These are phyloP conservation scores for Alternaria conjuncta DNA, from an alignment of 2,329 filamentous ascomycete species.

Conservation along the genomic window DNA sequence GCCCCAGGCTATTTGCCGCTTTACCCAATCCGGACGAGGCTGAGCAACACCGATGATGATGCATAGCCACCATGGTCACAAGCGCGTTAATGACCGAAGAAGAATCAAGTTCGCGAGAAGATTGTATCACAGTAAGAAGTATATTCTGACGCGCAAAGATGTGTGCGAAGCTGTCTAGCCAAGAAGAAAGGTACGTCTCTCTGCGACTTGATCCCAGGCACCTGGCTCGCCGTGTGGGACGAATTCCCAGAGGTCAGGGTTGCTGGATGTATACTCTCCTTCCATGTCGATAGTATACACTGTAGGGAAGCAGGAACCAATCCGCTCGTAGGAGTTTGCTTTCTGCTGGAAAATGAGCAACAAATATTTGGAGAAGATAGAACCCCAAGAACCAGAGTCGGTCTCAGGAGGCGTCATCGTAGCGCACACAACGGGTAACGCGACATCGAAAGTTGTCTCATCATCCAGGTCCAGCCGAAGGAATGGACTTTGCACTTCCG, in stretches of 20 bases:
- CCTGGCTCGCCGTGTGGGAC: not conserved
- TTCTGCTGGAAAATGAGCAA: not conserved
- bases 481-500: not conserved
- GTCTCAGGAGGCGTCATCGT: not conserved
- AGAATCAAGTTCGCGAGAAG: not conserved
- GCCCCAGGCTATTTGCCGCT: not conserved
- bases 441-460: not conserved
- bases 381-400: not conserved
- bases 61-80: not conserved
- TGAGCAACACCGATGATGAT: not conserved
- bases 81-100: not conserved
- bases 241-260: accelerated
- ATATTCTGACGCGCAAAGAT: not conserved
- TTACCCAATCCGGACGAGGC: not conserved
- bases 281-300: not conserved
- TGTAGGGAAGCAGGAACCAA: accelerated
- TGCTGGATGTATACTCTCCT: not conserved
- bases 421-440: not conserved
- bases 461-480: accelerated
- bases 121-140: not conserved
- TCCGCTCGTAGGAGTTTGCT: not conserved
- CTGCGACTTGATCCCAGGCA: not conserved
- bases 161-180: not conserved
- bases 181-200: not conserved
- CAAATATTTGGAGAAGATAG: too few relatives aligned